Conservation (phyloP, 2,329 filamentous ascomycete species). For the Cryphonectria japonica region DNA sequence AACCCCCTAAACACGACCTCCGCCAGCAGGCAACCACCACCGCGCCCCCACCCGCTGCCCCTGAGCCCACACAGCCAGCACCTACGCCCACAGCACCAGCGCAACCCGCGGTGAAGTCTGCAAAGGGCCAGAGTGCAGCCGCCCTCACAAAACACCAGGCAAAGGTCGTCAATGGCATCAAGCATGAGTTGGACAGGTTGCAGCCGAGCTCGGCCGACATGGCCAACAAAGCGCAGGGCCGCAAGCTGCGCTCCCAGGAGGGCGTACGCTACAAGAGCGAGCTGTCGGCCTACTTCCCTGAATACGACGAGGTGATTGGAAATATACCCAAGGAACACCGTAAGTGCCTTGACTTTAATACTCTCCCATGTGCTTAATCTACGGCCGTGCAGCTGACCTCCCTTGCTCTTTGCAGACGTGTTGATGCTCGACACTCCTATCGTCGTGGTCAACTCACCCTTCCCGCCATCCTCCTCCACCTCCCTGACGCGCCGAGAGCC, state of each 20-base stretch:
- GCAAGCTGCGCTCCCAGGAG: conserved; percentile 84
- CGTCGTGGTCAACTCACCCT: conserved; percentile 63
- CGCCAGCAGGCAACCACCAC: conserved; percentile 23
- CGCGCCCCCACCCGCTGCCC: conserved; percentile 21
- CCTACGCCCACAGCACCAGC: conserved; percentile 28
- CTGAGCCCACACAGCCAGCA: conserved; percentile 24
- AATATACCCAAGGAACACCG: conserved; percentile 79
- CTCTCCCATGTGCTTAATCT: background rate
- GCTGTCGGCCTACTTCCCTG: conserved; percentile 85
- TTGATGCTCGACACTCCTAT: conserved; percentile 75
- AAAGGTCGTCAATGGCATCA: conserved; percentile 65
- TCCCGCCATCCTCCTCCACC: conserved; percentile 38
- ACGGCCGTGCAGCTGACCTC: conserved; percentile 23
- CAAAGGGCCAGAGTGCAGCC: conserved; percentile 32
- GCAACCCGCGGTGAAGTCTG: conserved; percentile 30
- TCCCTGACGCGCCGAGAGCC: conserved; percentile 28
- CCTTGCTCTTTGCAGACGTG: conserved; percentile 58
- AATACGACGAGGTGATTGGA: conserved; percentile 92
- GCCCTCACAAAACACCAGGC: conserved; percentile 55
- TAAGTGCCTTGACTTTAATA: conserved; percentile 48
- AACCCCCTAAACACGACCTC: conserved; percentile 34
- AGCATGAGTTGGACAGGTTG: conserved; percentile 62
- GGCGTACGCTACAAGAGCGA: conserved; percentile 88
- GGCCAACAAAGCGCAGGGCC: conserved; percentile 60
- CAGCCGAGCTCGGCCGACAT: conserved; percentile 53